phyloP scores from a whole-genome alignment of 331 rosid genomes.

The Malus hybrid region DNA sequence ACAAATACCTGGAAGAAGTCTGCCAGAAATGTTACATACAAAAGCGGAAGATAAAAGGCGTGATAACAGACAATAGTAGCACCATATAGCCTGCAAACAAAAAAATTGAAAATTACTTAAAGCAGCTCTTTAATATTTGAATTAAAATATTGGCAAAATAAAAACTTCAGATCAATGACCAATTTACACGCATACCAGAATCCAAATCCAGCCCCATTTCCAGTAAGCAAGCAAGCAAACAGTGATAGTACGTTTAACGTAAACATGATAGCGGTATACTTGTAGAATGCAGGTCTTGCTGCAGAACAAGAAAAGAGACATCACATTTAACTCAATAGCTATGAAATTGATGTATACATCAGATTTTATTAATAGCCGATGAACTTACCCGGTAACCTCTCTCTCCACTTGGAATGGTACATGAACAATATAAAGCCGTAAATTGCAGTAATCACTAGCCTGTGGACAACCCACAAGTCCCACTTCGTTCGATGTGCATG shows the following conservation, averaged over 20 bases:
- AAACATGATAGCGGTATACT: conserved; percentile 71
- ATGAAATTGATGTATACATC: conserved; percentile 7
- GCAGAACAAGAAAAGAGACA: conserved; percentile 23
- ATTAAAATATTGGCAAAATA: not conserved
- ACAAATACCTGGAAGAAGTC: conserved; percentile 69
- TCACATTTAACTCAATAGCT: not conserved
- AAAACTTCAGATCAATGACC: not conserved
- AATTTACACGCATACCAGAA: conserved; percentile 50
- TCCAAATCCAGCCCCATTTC: conserved; percentile 71
- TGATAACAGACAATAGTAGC: conserved; percentile 68
- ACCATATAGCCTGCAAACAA: conserved; percentile 57
- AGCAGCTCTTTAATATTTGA: not conserved
- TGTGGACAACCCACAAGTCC: conserved; percentile 89
- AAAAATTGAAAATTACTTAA: not conserved
- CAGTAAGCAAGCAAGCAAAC: conserved; percentile 67
- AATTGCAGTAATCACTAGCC: conserved; percentile 54
- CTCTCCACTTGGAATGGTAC: conserved; percentile 95
- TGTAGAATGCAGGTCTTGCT: conserved; percentile 97
- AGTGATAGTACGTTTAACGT: conserved; percentile 42
- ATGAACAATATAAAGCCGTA: conserved; percentile 69
- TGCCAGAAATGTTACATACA: conserved; percentile 70
- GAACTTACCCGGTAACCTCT: conserved; percentile 63
- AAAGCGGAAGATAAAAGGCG: conserved; percentile 79
- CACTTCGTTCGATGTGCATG: conserved; percentile 48
- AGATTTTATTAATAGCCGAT: not conserved